phyloP scores from a whole-genome alignment of 1,284 basidiomycete species.

The Hymenochaete sp. region DNA sequence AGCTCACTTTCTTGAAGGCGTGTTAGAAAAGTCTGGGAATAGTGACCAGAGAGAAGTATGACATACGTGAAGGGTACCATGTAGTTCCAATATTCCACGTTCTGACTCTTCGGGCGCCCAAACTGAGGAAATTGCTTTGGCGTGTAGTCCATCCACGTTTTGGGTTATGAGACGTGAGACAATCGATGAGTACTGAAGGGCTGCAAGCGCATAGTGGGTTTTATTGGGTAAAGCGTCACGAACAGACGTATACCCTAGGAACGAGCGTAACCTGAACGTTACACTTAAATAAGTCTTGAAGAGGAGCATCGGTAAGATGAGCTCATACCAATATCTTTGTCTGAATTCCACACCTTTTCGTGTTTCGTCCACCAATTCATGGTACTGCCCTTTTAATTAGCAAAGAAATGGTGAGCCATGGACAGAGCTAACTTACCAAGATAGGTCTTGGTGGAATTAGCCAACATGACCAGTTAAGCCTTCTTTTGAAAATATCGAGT shows the following conservation, averaged over 20 bases:
- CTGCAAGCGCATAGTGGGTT: slow-evolving; percentile 79
- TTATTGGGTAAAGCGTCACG: slow-evolving; percentile 76
- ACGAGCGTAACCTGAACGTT: slow-evolving; percentile 74
- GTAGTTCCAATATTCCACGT: slow-evolving; percentile 68
- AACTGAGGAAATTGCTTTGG: slow-evolving; percentile 50
- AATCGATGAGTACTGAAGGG: slow-evolving; percentile 63
- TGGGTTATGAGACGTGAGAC: slow-evolving; percentile 75
- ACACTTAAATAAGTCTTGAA: background rate
- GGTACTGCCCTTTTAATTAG: slow-evolving; percentile 46
- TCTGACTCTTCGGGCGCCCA: slow-evolving; percentile 32
- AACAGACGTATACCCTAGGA: slow-evolving; percentile 75
- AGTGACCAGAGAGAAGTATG: slow-evolving; percentile 3
- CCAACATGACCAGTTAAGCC: background rate
- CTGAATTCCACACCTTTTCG: slow-evolving; percentile 59
- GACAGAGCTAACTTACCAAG: slow-evolving; percentile 31
- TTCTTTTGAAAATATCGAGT: background rate
- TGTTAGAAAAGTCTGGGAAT: background rate
- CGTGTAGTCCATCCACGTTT: slow-evolving; percentile 88
- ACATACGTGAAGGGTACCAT: slow-evolving; percentile 79
- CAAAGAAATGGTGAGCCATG: slow-evolving; percentile 1
- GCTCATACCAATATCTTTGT: slow-evolving; percentile 65
- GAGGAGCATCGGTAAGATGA: background rate
- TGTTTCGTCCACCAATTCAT: slow-evolving; percentile 69
- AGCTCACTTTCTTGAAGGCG: slow-evolving; percentile 59
- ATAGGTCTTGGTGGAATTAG: slow-evolving; percentile 39